Conservation (phyloP, 176 grass and related monocot genomes). For the Oryza brachyantha region DNA sequence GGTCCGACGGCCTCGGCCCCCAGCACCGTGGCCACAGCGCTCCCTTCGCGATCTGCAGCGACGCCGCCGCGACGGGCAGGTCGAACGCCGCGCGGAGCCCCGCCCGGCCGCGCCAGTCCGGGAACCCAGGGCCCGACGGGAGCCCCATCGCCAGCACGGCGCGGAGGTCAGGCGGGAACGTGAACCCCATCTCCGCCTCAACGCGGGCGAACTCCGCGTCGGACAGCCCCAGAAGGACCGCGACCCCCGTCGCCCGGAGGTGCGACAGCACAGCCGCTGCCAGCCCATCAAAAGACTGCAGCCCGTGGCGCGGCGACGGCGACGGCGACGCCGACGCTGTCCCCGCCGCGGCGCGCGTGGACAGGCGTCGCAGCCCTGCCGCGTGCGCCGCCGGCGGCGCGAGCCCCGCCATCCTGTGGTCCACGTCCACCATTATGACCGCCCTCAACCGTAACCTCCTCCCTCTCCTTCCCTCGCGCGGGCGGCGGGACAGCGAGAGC, state of each 20-base stretch:
- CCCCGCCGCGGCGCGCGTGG: conserved; percentile 63
- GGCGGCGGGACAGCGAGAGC: neutral
- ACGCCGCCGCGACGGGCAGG: conserved; percentile 55
- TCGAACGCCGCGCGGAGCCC: conserved; percentile 46
- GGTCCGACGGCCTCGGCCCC: conserved; percentile 58
- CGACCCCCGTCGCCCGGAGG: conserved; percentile 54
- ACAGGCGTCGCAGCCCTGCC: conserved; percentile 76
- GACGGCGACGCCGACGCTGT: conserved; percentile 44
- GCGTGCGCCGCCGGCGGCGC: conserved; percentile 53
- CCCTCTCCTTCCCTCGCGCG: too few relatives aligned
- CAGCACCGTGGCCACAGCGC: conserved; percentile 82
- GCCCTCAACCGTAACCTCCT: neutral
- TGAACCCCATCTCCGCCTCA: conserved; percentile 76
- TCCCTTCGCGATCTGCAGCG: conserved; percentile 53
- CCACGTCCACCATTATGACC: conserved; percentile 74
- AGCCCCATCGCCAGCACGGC: conserved; percentile 70
- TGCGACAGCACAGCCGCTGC: conserved; percentile 51
- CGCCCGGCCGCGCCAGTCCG: conserved; percentile 59
- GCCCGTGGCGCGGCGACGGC: conserved; percentile 52
- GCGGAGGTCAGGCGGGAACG: conserved; percentile 89
- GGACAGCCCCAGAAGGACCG: conserved; percentile 52
- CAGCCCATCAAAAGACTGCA: conserved; percentile 62
- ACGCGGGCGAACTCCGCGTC: conserved; percentile 65
- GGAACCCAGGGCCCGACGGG: conserved; percentile 65
- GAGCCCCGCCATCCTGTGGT: conserved; percentile 54